Evolutionary conservation across 202 grass and related monocot species (phyloP), one percentile per base, ranked within the genome.

Genomic region (Schoenoplectus triqueter): DNA sequence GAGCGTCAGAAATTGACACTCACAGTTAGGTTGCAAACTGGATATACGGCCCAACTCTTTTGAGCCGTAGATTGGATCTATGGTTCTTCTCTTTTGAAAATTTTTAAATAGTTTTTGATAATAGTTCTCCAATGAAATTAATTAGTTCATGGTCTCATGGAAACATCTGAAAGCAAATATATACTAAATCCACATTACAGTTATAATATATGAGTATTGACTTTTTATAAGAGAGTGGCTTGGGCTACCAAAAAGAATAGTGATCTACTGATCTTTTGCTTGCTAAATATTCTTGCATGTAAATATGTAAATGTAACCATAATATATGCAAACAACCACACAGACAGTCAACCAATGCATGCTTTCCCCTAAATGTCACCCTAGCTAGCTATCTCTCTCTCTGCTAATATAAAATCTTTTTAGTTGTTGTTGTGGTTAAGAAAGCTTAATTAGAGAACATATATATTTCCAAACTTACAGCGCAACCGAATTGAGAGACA

Each of bases 261-360:
- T 17, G 40, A 17, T 71, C 31, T 31, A 49, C 47, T 10, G 9
- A 6, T 20, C 10, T 40, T 46, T 72, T 20, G 69, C n/a, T 72
- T 49, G 45, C 69, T 10, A 72, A 48, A 47, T 49, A 72, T 72
- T 47, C 5, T 72, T 72, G 45, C 69, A 72, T 72, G 69, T 10
- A 48, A 66, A 69, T 69, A 31, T 31, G 31, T 31, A 44, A 69
- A 69, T 15, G 11, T 39, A 41, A 15, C 11, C 10, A 13, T 42
- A 44, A 44, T 69, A 20, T 11, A 44, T 44, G 31, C 64, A 69
- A 69, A 2, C 39, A 42, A 22, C 19, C 18, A 41, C 10, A 39
- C 65, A 41, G 47, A 31, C 10, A 69, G 66, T 6, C 39, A 0
- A 15, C 39, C 1, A 22, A 1, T 66, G 41, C 2, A 5, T 45